Conservation (phyloP, 2,329 filamentous ascomycete genomes). For the Colletotrichum scovillei region DNA sequence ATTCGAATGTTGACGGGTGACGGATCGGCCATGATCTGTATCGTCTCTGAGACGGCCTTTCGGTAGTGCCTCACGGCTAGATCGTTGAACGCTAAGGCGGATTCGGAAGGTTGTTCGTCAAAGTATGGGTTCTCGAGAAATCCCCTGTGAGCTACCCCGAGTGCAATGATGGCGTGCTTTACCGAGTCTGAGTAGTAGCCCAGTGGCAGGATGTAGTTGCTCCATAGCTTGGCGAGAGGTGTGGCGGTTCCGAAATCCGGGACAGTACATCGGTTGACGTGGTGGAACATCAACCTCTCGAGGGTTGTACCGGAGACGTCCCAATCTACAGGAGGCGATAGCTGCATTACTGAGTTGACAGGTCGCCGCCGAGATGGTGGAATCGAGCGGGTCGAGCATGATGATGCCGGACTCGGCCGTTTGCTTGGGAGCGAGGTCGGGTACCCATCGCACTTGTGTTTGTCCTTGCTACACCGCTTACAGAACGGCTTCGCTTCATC, state of each 20-base stretch:
- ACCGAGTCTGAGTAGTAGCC: slow-evolving; percentile 28
- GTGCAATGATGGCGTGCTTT: slow-evolving; percentile 26
- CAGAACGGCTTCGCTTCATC: slow-evolving; percentile 36
- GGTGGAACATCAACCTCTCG: slow-evolving; percentile 28
- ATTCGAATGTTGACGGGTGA: slow-evolving; percentile 26
- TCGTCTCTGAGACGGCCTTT: slow-evolving; percentile 21
- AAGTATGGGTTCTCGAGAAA: slow-evolving; percentile 14
- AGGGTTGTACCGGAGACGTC: slow-evolving; percentile 6
- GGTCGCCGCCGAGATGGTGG: neutral
- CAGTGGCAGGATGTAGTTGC: slow-evolving; percentile 27
- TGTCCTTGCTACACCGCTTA: slow-evolving; percentile 24
- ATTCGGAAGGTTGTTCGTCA: neutral
- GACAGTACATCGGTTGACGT: slow-evolving; percentile 26
- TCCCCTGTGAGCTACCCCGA: slow-evolving; percentile 17
- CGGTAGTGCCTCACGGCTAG: slow-evolving; percentile 19
- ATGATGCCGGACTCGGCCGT: neutral
- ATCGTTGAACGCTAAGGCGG: neutral
- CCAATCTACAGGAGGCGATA: slow-evolving; percentile 23
- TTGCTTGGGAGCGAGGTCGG: neutral
- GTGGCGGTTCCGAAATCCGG: slow-evolving; percentile 18
- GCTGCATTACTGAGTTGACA: slow-evolving; percentile 6
- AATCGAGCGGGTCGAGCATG: neutral
- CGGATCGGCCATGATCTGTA: slow-evolving; percentile 27
- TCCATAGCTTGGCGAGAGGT: slow-evolving; percentile 24
- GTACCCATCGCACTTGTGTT: slow-evolving; percentile 36